Evolutionary conservation across 768 basidiomycete species (phyloP), one percentile per base, ranked within the genome.

Genomic region (Candolleomyces efflorescens): DNA sequence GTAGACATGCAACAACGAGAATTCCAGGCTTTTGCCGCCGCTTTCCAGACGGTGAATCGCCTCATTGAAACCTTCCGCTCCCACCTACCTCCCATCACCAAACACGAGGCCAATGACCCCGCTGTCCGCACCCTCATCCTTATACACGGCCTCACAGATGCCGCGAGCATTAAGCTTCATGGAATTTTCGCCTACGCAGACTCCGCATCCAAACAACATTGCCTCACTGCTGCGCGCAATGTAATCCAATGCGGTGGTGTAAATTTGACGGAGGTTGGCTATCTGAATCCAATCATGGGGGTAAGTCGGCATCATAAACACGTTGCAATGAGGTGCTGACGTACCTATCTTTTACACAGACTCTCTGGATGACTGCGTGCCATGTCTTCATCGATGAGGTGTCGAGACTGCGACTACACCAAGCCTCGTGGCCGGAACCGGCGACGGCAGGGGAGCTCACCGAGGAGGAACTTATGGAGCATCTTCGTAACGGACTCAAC

Each of bases 161-260:
- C 76, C 1, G 80, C 82, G 36, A 73, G 73, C 3, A 82, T 83
- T 63, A 80, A 80, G 64, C 75, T 85, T 22, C 80, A 83, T 51
- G 73, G 73, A 57, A 72, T 75, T 5, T 82, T 82, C 62, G 71
- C 75, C 7, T 77, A 78, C 57, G 65, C 73, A 5, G 71, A 76
- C 57, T 60, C 75, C 22, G 61, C 68, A n/a, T 80, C 79, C 22
- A 74, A 75, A 55, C 71, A 77, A 55, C 70, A 68, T 38, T 80
- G 79, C 59, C 65, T 82, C 27, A 66, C 65, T 20, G 74, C 78
- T 13, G 79, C 81, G 22, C 70, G 68, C 52, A 75, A 74, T 52
- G 74, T 81, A 63, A 70, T 80, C 26, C 64, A 67, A 47, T 72
- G 73, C 56, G 75, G 71, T 7, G 73, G 74, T 44, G 63, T 74